Base-by-base conservation (phyloP, 176 grass and related monocot genomes). In the Carex parvula region DNA sequence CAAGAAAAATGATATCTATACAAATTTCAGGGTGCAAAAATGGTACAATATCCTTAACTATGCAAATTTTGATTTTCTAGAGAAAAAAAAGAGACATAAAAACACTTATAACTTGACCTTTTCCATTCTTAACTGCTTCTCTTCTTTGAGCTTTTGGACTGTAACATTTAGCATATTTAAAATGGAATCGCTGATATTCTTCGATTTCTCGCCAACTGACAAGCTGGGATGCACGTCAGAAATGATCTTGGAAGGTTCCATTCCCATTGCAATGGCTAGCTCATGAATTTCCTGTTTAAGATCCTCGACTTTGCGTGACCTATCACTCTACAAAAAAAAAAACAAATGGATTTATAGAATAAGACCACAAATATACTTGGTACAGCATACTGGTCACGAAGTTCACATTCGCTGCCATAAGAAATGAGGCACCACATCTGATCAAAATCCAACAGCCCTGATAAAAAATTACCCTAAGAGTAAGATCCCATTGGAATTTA, bases 121-220 rank as follows among this genome's bases (percentile, higher is more conserved):
- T 79, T 94, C 95, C 83, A 87, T 93, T 90, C 95, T 93, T 68
- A 84, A 81, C 18, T 52, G 85, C 88, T 98, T 93, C 81, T 94
- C 95, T 81, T 91, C 88, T 87, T 98, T 93, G 81, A 98, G 92
- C 75, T 93, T 84, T 42, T 98, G 84, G 33, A 98, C 92, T 82
- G 88, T 94, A 81, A 58, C 73, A 37, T 88, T 91, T 63, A 98
- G 87, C 86, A 86, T 93, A 80, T 85, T 88, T 42, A 94, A 93
- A 84, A 94, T 90, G 39, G 85, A 90, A 86, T 98, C 92, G 26
- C 95, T 93, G 24, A 98, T 94, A 83, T 92, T 97, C 86, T 90
- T 92, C 3, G 89, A 91, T 81, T 93, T 91, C 32, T 91, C 79
- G 60, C 85, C 84, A 87, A 87, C 84, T 29, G 88, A 79, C 83